Conservation (phyloP, 176 grass and related monocot species). For the Zoysia japonica region DNA sequence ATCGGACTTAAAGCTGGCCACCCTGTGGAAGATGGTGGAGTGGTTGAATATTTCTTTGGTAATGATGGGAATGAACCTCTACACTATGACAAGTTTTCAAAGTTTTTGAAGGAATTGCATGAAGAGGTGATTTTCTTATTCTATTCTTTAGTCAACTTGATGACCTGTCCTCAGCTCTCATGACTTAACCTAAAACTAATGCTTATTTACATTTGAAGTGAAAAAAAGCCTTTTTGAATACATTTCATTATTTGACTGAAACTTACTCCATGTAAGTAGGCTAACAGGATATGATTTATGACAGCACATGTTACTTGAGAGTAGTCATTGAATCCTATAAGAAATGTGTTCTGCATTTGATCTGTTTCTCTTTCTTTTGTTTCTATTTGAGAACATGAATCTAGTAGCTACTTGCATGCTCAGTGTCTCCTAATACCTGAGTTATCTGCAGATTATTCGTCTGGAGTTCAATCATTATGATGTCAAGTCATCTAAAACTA, state of each 20-base stretch:
- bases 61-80: slow-evolving; percentile 69
- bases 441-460: slow-evolving; percentile 69
- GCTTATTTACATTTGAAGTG: slow-evolving; percentile 8
- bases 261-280: not conserved
- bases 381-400: not conserved
- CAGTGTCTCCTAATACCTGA: not conserved
- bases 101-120: slow-evolving; percentile 78
- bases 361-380: not conserved
- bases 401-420: not conserved
- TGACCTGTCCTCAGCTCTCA: not conserved
- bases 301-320: not conserved
- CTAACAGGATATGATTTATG: not conserved
- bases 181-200: slow-evolving; percentile 5
- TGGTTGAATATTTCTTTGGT: slow-evolving; percentile 88
- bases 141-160: slow-evolving; percentile 11
- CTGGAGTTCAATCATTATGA: slow-evolving; percentile 93
- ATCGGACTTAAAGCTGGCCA: slow-evolving; percentile 69
- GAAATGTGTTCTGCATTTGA: not conserved
- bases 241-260: not conserved
- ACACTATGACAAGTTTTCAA: slow-evolving; percentile 68
- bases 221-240: not conserved
- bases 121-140: slow-evolving; percentile 63
- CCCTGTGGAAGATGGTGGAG: slow-evolving; percentile 77
- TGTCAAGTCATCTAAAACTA: slow-evolving; percentile 67
- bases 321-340: not conserved